Evolutionary conservation across 345 rosid genomes (phyloP).

Genomic region (Rhizophora apiculata): DNA sequence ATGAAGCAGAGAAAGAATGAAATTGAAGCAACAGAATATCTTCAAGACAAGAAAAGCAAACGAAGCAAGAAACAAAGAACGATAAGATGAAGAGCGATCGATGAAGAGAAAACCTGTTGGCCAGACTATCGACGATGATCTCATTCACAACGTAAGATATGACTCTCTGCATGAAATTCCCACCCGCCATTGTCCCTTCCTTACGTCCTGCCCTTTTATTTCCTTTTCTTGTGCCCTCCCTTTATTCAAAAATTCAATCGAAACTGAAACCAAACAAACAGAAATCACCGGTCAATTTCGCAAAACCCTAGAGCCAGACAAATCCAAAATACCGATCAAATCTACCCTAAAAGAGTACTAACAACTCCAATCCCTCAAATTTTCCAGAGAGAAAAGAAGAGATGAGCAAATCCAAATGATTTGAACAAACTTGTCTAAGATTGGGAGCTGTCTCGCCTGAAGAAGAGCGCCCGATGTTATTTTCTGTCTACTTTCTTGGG

Average conservation of each 20-base stretch:
- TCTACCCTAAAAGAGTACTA: no score
- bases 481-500: no score
- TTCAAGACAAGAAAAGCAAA: neutral
- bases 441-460: no score
- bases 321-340: no score
- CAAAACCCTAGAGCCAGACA: no score
- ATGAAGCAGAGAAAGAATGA: slow-evolving; percentile 31
- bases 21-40: neutral
- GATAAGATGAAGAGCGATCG: neutral
- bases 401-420: no score
- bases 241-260: neutral
- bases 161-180: slow-evolving; percentile 76
- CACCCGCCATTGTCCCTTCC: slow-evolving; percentile 65
- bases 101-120: slow-evolving; percentile 57
- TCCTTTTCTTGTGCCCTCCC: neutral
- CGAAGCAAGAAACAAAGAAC: neutral
- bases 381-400: no score
- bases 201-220: no score
- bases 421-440: no score
- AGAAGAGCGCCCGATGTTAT: no score
- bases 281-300: neutral
- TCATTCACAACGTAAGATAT: slow-evolving; percentile 75
- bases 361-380: no score
- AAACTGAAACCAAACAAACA: neutral
- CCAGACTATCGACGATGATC: slow-evolving; percentile 74